Conservation (phyloP, 371 early-diverging fungal genomes). For the Mortierella sp. region DNA sequence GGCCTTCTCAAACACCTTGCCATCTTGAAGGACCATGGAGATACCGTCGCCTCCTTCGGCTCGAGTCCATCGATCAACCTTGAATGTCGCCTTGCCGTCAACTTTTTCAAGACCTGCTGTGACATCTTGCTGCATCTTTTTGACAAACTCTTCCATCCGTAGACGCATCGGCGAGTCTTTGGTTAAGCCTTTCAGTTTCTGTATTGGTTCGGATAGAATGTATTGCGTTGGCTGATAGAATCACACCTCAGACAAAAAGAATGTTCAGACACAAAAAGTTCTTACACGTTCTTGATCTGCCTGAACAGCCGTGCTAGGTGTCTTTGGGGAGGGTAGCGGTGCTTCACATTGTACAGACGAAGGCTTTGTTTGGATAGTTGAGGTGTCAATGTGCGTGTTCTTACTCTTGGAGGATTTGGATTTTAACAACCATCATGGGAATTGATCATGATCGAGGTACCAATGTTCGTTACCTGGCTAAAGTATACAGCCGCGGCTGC, state of each 20-base stretch:
- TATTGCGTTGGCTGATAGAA: neutral
- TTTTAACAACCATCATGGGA: neutral
- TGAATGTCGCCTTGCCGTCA: constrained; percentile 75
- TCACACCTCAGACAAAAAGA: no score
- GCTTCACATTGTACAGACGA: constrained; percentile 2
- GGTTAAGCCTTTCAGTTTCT: constrained; percentile 46
- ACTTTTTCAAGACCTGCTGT: constrained; percentile 66
- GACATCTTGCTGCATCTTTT: constrained; percentile 78
- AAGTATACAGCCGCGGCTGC: constrained; percentile 8
- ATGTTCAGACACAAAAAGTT: neutral
- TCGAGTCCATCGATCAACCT: constrained; percentile 83
- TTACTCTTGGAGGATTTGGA: neutral
- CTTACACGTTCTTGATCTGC: constrained; percentile 29
- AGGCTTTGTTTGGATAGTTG: no score
- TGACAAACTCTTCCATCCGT: constrained; percentile 84
- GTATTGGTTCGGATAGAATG: neutral
- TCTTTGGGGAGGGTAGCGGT: neutral
- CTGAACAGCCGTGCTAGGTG: constrained; percentile 3
- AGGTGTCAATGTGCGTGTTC: neutral
- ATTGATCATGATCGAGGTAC: neutral
- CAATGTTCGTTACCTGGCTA: neutral
- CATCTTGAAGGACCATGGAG: constrained; percentile 92
- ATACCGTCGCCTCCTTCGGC: constrained; percentile 90
- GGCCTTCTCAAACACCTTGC: constrained; percentile 94
- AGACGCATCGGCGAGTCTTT: constrained; percentile 76